phyloP scores from a whole-genome alignment of 2,329 filamentous ascomycete genomes.

The Pleoardoris graminearum region DNA sequence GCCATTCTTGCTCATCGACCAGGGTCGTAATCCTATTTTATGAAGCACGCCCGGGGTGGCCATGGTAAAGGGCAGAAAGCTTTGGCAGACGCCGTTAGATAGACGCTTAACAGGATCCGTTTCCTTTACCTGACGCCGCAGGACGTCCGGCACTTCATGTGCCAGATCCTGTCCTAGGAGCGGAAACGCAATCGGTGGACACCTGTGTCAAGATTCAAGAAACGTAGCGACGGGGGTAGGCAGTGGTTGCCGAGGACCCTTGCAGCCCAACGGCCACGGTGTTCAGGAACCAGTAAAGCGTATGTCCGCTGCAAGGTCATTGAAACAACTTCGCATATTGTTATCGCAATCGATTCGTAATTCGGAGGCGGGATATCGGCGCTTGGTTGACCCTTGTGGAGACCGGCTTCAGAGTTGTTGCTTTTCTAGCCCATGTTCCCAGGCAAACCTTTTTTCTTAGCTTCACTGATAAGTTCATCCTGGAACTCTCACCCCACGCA shows the following conservation, averaged over 20 bases:
- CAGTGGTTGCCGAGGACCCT: constrained; percentile 2
- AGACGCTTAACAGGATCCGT: background rate
- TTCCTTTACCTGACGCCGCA: background rate
- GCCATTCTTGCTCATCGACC: background rate
- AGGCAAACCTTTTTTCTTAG: constrained; percentile 7
- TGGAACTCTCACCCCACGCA: constrained; percentile 12
- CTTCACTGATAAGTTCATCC: constrained; percentile 23
- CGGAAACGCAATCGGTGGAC: background rate
- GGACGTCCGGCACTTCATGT: background rate
- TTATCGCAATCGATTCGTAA: background rate
- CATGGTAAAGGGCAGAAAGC: constrained; percentile 4
- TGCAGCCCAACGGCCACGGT: constrained; percentile 5
- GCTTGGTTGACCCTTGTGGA: background rate
- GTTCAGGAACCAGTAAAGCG: constrained; percentile 11
- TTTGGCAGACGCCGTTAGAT: background rate
- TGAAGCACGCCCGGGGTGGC: background rate
- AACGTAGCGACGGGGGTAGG: background rate
- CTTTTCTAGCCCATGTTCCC: background rate
- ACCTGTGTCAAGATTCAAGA: background rate
- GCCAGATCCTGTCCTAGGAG: background rate
- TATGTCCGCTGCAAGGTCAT: background rate
- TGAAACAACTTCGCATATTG: background rate
- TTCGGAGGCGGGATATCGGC: background rate
- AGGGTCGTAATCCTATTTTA: background rate
- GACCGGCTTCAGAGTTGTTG: background rate